Evolutionary conservation across 1,139 yeast species (phyloP).

Genomic region (Kodamaea fungicola): DNA sequence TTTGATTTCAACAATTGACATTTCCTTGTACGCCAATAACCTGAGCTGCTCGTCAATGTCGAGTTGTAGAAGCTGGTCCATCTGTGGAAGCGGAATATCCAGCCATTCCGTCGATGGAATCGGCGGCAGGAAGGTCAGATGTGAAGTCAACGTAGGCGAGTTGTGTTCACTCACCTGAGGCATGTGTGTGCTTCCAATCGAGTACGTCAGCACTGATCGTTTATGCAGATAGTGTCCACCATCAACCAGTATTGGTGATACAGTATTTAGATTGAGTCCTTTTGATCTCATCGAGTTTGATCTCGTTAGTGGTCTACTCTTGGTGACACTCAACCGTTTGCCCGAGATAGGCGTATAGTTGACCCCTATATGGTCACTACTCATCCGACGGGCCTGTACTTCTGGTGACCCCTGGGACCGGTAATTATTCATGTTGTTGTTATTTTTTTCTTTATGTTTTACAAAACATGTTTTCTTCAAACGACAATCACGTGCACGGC

Average conservation of each 20-base stretch:
- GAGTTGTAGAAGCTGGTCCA: constrained; percentile 26
- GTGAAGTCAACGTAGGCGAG: neutral
- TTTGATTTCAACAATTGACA: constrained; percentile 55
- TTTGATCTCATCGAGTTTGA: constrained; percentile 17
- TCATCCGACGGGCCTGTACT: too few species aligned
- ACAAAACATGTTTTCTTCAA: too few species aligned
- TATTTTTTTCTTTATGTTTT: too few species aligned
- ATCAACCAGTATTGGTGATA: constrained; percentile 20
- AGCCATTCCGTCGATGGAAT: constrained; percentile 8
- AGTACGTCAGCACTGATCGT: constrained; percentile 5
- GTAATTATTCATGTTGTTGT: too few species aligned
- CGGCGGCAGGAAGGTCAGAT: neutral
- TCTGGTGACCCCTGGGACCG: too few species aligned
- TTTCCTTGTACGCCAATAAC: constrained; percentile 57
- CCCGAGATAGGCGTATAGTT: too few species aligned
- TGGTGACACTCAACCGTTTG: neutral
- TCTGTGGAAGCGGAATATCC: constrained; percentile 32
- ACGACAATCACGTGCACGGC: too few species aligned
- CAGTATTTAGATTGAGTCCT: constrained; percentile 33
- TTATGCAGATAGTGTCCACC: constrained; percentile 1
- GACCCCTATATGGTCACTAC: too few species aligned
- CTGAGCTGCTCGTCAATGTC: constrained; percentile 56
- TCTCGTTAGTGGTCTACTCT: constrained; percentile 5
- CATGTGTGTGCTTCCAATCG: constrained; percentile 1
- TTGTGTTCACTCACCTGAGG: constrained; percentile 1